These are phyloP conservation scores for Globisporangium canariense DNA, from an alignment of 352 stramenopile genomes.

Conservation along the genomic window DNA sequence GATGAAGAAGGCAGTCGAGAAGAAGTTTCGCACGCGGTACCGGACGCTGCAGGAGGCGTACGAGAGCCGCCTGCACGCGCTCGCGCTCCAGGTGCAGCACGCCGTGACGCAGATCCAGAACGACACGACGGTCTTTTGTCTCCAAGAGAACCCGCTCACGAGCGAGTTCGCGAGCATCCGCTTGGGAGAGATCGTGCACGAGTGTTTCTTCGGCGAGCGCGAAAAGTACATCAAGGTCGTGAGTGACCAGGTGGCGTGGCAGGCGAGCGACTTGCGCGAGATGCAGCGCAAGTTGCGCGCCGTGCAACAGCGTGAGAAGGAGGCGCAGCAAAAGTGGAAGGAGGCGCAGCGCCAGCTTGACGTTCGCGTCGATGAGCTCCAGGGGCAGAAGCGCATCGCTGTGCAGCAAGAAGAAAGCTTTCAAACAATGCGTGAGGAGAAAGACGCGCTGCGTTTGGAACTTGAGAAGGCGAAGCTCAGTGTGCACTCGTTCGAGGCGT, in stretches of 20 bases:
- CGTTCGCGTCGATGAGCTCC: constrained; percentile 35
- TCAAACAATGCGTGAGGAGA: constrained; percentile 29
- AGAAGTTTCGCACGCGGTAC: constrained; percentile 73
- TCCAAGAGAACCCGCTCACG: constrained; percentile 66
- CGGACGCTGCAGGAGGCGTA: constrained; percentile 65
- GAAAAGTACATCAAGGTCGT: constrained; percentile 74
- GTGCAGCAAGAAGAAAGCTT: constrained; percentile 23
- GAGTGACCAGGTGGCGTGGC: constrained; percentile 68
- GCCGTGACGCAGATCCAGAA: constrained; percentile 48
- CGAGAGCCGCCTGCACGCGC: constrained; percentile 58
- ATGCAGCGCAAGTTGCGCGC: constrained; percentile 40
- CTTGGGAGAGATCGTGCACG: constrained; percentile 60
- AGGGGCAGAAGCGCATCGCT: constrained; percentile 35
- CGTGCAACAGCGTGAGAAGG: constrained; percentile 34
- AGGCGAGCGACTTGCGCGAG: constrained; percentile 60
- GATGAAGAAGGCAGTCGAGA: constrained; percentile 55
- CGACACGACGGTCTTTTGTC: constrained; percentile 56
- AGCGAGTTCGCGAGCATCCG: constrained; percentile 56
- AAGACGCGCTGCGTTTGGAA: constrained; percentile 31
- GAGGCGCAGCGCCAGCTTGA: constrained; percentile 42
- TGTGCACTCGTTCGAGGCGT: constrained; percentile 27
- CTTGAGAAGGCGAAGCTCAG: constrained; percentile 29
- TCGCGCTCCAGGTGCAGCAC: constrained; percentile 49
- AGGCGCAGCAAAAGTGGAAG: constrained; percentile 40
- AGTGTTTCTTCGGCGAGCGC: constrained; percentile 63